A percentile compares a stretch with the other conserved stretches of the same genome.
These are phyloP conservation scores for Diaporthe ampelina DNA, from an alignment of 2,329 filamentous ascomycete species.

Conservation along the genomic window DNA sequence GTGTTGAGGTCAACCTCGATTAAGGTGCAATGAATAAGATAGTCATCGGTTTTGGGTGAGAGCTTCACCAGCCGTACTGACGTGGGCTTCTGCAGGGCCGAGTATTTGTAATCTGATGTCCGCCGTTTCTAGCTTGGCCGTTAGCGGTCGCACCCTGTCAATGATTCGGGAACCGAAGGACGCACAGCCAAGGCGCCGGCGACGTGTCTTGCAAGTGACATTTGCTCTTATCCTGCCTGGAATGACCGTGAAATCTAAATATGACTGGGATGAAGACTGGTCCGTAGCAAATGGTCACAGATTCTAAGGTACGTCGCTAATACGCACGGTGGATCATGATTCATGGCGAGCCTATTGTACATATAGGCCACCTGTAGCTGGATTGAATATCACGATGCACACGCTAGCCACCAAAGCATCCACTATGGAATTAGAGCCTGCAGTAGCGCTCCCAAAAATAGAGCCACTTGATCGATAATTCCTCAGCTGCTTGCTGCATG, in stretches of 20 bases:
- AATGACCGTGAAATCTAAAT: not conserved
- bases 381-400: not conserved
- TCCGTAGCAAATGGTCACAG: not conserved
- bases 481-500: no score
- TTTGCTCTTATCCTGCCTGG: not conserved
- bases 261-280: not conserved
- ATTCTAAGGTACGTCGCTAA: not conserved
- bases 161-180: not conserved
- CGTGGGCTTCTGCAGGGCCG: not conserved
- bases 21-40: not conserved
- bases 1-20: not conserved
- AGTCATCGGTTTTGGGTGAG: not conserved
- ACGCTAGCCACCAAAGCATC: not conserved
- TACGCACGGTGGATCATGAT: not conserved
- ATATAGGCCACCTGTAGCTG: not conserved
- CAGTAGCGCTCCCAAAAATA: not conserved
- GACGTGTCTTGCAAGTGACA: constrained; percentile 1
- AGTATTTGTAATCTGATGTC: not conserved
- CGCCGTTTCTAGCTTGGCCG: not conserved
- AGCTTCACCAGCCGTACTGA: not conserved
- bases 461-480: not conserved
- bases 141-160: not conserved
- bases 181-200: constrained; percentile 6
- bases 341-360: not conserved
- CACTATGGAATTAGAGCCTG: not conserved